Evolutionary conservation across 2,329 filamentous ascomycete species (phyloP).

Genomic region (Aspergillus amoenus): DNA sequence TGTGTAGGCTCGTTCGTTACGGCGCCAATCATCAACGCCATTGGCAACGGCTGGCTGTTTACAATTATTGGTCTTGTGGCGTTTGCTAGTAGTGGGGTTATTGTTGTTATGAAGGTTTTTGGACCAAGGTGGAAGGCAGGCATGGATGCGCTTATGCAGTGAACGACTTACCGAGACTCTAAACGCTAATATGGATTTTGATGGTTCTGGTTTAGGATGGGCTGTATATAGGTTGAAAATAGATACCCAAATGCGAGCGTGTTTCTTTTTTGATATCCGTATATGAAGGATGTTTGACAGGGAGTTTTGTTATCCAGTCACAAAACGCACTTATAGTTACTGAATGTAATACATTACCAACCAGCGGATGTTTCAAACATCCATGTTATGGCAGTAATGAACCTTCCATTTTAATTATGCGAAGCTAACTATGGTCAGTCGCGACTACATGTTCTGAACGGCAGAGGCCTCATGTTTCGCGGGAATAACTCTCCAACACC

Average conservation of each 20-base stretch:
- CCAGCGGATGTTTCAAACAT: too few species aligned
- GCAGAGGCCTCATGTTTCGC: constrained; percentile 44
- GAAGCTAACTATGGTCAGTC: not conserved
- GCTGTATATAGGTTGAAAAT: not conserved
- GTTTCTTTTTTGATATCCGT: too few species aligned
- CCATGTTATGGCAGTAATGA: too few species aligned
- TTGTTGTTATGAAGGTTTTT: constrained; percentile 62
- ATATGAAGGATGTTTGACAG: too few species aligned
- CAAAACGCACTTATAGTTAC: too few species aligned
- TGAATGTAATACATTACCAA: too few species aligned
- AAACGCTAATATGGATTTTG: not conserved
- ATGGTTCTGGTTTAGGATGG: not conserved
- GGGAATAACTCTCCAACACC: constrained; percentile 80
- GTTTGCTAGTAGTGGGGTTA: constrained; percentile 58
- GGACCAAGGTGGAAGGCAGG: constrained; percentile 62
- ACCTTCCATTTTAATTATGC: too few species aligned
- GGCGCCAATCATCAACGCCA: constrained; percentile 67
- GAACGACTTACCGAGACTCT: not conserved
- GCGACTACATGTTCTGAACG: not conserved
- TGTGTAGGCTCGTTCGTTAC: constrained; percentile 70
- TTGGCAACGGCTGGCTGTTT: constrained; percentile 76
- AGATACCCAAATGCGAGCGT: not conserved
- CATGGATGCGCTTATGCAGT: constrained; percentile 53
- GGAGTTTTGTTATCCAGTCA: too few species aligned
- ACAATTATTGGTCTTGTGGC: constrained; percentile 60